These are phyloP conservation scores for Botrytis fragariae DNA, from an alignment of 2,329 filamentous ascomycete species.

Conservation along the genomic window DNA sequence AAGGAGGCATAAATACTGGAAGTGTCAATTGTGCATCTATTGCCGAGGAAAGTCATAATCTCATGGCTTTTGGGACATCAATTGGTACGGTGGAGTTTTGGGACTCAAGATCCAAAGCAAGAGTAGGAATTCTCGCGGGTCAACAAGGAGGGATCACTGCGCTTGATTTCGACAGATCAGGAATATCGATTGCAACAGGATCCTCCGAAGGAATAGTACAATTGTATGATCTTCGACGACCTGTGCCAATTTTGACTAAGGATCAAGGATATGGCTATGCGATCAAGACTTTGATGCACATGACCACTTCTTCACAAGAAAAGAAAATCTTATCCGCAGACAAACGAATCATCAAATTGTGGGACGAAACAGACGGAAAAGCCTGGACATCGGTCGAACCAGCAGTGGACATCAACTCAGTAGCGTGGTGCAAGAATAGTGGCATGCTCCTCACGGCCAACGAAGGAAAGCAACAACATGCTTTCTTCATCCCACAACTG, in stretches of 20 bases:
- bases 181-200: slow-evolving; percentile 80
- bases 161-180: slow-evolving; percentile 79
- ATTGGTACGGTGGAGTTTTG: slow-evolving; percentile 96
- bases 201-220: slow-evolving; percentile 86
- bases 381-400: slow-evolving; percentile 97
- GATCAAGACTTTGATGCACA: slow-evolving; percentile 77
- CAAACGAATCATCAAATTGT: slow-evolving; percentile 95
- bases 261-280: slow-evolving; percentile 95
- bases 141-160: slow-evolving; percentile 77
- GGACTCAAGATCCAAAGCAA: slow-evolving; percentile 81
- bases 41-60: slow-evolving; percentile 83
- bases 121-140: slow-evolving; percentile 72
- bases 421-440: slow-evolving; percentile 86
- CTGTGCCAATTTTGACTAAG: slow-evolving; percentile 80
- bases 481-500: slow-evolving; percentile 91
- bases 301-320: slow-evolving; percentile 70
- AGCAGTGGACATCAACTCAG: slow-evolving; percentile 88
- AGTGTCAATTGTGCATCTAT: slow-evolving; percentile 85
- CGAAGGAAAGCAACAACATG: slow-evolving; percentile 90
- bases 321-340: slow-evolving; percentile 90
- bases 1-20: slow-evolving; percentile 82
- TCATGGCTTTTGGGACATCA: slow-evolving; percentile 90
- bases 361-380: slow-evolving; percentile 77
- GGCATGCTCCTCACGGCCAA: slow-evolving; percentile 97
- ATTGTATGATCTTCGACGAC: slow-evolving; percentile 88